A percentile compares a stretch with the other conserved stretches of the same genome.
phyloP scores from a whole-genome alignment of 2,329 filamentous ascomycete species.

The Diaporthe sp. region DNA sequence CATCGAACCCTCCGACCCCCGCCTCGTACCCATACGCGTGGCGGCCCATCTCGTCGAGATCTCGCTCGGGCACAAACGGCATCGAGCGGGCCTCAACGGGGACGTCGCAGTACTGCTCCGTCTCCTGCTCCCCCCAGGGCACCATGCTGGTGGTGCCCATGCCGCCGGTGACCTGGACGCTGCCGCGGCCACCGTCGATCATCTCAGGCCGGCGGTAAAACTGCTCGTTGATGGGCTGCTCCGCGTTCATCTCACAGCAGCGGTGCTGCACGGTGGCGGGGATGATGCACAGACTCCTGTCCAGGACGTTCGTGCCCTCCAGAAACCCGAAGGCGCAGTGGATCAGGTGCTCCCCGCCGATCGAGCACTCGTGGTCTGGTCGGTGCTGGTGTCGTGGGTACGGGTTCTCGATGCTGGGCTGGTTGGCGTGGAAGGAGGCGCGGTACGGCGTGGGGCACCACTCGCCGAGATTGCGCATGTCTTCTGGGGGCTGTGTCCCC shows the following conservation, averaged over 20 bases:
- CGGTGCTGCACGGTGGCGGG: constrained; percentile 26
- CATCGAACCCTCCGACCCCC: background rate
- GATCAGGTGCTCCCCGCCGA: constrained; percentile 25
- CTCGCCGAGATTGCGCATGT: constrained; percentile 24
- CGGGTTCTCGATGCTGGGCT: constrained; percentile 17
- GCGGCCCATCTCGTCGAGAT: constrained; percentile 22
- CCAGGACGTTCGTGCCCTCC: background rate
- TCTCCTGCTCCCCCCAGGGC: background rate
- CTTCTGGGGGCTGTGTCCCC: background rate
- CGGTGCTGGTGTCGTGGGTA: constrained; percentile 30
- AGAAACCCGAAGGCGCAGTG: constrained; percentile 31
- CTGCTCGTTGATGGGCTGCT: constrained; percentile 28
- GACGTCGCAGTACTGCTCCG: constrained; percentile 10
- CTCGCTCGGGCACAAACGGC: constrained; percentile 9
- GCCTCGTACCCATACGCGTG: background rate
- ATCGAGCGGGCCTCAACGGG: constrained; percentile 23
- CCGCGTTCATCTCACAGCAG: constrained; percentile 28
- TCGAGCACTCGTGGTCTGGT: constrained; percentile 23
- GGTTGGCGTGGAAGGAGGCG: constrained; percentile 27
- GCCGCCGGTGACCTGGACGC: constrained; percentile 14
- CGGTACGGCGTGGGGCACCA: constrained; percentile 28
- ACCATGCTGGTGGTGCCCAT: constrained; percentile 10
- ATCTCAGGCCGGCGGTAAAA: background rate
- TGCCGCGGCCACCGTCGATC: background rate
- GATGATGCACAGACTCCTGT: constrained; percentile 25